Conservation (phyloP, 345 rosid genomes). For the Diplotaxis tenuifolia region DNA sequence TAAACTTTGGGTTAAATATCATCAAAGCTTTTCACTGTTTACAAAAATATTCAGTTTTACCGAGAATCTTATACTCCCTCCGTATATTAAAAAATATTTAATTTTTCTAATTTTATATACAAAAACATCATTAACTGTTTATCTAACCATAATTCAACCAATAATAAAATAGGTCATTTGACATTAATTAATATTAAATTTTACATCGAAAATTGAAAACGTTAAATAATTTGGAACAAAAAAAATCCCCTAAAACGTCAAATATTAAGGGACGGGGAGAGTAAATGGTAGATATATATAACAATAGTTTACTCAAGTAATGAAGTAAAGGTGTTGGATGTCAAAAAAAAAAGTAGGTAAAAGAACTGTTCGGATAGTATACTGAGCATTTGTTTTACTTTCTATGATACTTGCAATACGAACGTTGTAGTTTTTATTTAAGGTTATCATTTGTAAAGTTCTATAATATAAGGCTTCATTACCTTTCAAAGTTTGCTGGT, state of each 20-base stretch:
- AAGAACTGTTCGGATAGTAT: neutral
- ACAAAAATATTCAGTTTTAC: neutral
- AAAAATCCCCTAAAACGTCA: too few relatives aligned
- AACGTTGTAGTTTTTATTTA: neutral
- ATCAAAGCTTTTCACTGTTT: neutral
- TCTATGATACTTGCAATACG: neutral
- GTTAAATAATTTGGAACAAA: too few relatives aligned
- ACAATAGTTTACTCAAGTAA: neutral
- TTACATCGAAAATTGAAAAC: too few relatives aligned
- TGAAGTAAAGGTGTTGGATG: neutral
- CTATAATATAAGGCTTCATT: neutral
- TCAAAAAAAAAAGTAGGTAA: neutral
- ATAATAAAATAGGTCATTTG: too few relatives aligned
- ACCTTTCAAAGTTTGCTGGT: conserved; percentile 26
- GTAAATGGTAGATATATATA: neutral
- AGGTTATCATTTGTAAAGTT: neutral
- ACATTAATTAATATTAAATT: too few relatives aligned
- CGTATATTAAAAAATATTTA: too few relatives aligned
- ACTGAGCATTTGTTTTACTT: neutral
- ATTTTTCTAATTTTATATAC: too few relatives aligned
- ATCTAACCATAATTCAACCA: too few relatives aligned
- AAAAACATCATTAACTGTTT: too few relatives aligned
- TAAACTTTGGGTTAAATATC: neutral
- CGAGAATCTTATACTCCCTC: neutral
- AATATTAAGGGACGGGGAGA: too few relatives aligned